Base-by-base conservation (phyloP, 768 basidiomycete species). In the Podaxis pistillaris region DNA sequence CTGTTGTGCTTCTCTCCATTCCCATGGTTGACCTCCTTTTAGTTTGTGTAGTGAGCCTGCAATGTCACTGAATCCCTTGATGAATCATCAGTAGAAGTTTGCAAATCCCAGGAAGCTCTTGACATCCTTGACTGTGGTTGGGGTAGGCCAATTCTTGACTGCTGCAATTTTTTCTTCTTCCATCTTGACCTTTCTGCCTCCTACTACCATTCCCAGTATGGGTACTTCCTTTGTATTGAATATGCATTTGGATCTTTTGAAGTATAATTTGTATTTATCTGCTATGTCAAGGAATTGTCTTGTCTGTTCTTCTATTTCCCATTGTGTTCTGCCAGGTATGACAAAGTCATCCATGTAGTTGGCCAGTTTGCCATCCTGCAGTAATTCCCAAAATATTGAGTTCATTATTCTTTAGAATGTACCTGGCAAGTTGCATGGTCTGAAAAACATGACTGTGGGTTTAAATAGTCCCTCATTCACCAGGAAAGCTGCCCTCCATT, bases 171-270 rank as follows among this genome's bases (percentile, higher is more conserved):
- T 80, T 0, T 53, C 38, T 0, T 67, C 66, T 37, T 77, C 73
- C 76, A 79, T 80, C 0, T 36, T 11, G 13, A 76, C 46, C 1
- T 67, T 40, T 1, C 62, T 59, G 0, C 63, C 24, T 0, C 64
- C 65, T 1, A 79, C 58, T 12, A 76, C 65, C n/a, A 71, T 60
- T 1, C 77, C 73, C 0, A 77, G 63, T 17, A 69, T 73, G 19
- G 74, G 63, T 0, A 69, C 63, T 44, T 69, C 28, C 0, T 2
- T 12, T 2, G 9, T 19, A 1, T 71, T 53, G 11, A 70, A 75
- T 11, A 65, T 40, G 46, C 72, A 77, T 38, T 71, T 71, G 8
- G 66, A 63, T 0, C 51, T 58, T 47, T 69, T 68, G 3, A 65
- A 46, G 24, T 50, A 75, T 0, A 76, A 66, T 0, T 67, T 64